Percentiles rank a stretch among this genome's conserved stretches.
Evolutionary conservation across 495 filamentous ascomycete species (phyloP).

Genomic region (Margaritispora aquatica): DNA sequence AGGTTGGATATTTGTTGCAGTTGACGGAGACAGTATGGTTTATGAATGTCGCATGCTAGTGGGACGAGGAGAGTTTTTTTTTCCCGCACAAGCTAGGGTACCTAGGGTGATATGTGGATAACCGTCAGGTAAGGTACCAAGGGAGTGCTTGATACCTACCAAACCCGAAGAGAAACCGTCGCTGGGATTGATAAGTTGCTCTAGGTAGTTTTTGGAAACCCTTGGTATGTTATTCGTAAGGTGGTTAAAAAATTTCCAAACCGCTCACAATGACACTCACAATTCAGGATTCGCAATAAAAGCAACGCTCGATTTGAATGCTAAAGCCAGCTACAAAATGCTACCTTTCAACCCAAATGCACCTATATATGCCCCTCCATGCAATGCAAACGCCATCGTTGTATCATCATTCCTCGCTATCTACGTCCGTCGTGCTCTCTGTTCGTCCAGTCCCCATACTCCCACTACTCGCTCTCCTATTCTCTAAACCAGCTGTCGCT

Average conservation of each 20-base stretch:
- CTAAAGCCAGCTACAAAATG: not conserved
- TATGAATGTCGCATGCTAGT: not conserved
- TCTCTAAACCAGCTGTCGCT: not conserved
- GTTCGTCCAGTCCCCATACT: not conserved
- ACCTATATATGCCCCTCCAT: not conserved
- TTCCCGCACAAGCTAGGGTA: no score
- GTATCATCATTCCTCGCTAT: not conserved
- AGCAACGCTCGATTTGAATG: not conserved
- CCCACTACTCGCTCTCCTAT: not conserved
- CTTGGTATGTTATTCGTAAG: no score
- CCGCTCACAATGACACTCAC: no score
- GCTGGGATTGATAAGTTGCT: no score
- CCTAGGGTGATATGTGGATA: no score
- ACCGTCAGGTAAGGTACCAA: no score
- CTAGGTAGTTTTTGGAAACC: no score
- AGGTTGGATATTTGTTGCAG: conserved; percentile 12
- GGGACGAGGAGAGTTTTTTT: not conserved
- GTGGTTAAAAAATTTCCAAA: no score
- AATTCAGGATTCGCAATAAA: no score
- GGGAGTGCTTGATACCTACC: no score
- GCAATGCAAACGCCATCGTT: not conserved
- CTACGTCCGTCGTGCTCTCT: not conserved
- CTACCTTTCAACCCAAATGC: not conserved
- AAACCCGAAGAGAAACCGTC: no score
- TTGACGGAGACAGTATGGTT: not conserved